Conservation (phyloP, 2,329 filamentous ascomycete species). For the Neofusicoccum cordaticola region DNA sequence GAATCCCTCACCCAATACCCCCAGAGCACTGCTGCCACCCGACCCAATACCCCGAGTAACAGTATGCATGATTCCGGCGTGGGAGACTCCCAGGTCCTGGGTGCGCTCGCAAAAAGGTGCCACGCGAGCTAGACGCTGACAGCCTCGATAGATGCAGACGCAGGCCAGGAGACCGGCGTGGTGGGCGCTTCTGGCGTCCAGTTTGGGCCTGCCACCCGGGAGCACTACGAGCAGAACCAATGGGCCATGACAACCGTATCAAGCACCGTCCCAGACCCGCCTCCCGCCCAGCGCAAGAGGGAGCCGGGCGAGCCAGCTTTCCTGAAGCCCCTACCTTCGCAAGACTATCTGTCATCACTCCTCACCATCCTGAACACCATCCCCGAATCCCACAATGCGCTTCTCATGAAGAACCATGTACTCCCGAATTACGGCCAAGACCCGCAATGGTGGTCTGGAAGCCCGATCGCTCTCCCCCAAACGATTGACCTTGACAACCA, state of each 20-base stretch:
- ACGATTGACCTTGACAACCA: constrained; percentile 43
- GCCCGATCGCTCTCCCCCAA: constrained; percentile 48
- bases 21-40: constrained; percentile 17
- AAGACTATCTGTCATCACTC: constrained; percentile 55
- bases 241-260: constrained; percentile 57
- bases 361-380: constrained; percentile 63
- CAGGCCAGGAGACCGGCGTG: constrained; percentile 54
- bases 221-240: constrained; percentile 51
- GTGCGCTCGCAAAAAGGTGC: neutral
- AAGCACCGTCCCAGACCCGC: constrained; percentile 52
- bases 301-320: constrained; percentile 53
- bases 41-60: constrained; percentile 17
- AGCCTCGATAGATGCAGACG: neutral
- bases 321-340: constrained; percentile 53
- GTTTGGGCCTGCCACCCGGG: constrained; percentile 56
- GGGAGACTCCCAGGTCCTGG: neutral
- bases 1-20: constrained; percentile 12
- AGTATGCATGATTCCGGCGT: constrained; percentile 16
- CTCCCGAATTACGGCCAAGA: constrained; percentile 52
- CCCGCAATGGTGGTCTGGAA: constrained; percentile 62
- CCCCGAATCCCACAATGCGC: constrained; percentile 56
- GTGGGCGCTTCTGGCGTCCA: constrained; percentile 34
- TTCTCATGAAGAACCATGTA: constrained; percentile 36
- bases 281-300: constrained; percentile 50
- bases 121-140: constrained; percentile 2